These are phyloP conservation scores for Podosphaera xanthii DNA, from an alignment of 2,329 filamentous ascomycete species.

Conservation along the genomic window DNA sequence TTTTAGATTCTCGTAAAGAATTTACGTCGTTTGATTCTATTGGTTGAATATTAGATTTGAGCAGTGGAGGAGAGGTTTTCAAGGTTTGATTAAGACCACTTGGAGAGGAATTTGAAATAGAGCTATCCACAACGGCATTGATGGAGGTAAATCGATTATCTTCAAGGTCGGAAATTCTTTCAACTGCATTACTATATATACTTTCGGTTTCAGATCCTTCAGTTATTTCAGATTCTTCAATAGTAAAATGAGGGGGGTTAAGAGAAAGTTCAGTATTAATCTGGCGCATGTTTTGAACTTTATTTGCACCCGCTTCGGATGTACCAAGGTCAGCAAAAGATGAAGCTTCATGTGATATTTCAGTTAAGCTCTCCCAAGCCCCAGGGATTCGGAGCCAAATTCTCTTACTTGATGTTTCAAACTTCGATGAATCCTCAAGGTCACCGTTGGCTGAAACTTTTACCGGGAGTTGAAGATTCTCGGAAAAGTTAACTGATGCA, in stretches of 20 bases:
- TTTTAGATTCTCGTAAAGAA: too few relatives aligned
- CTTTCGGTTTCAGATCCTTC: constrained; percentile 28
- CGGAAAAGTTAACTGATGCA: neutral
- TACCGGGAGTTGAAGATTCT: neutral
- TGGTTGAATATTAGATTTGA: too few relatives aligned
- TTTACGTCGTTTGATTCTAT: too few relatives aligned
- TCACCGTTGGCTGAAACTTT: too few relatives aligned
- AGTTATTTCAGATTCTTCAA: constrained; percentile 11
- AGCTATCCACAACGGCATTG: constrained; percentile 45
- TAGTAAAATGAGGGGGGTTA: constrained; percentile 17
- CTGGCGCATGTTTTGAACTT: constrained; percentile 2
- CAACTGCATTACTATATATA: constrained; percentile 56
- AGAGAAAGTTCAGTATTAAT: constrained; percentile 5
- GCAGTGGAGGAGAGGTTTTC: too few relatives aligned
- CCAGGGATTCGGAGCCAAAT: constrained; percentile 25
- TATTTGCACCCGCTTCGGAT: constrained; percentile 6
- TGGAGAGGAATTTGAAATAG: constrained; percentile 13
- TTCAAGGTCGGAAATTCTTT: constrained; percentile 43
- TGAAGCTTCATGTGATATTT: constrained; percentile 24
- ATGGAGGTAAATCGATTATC: constrained; percentile 48
- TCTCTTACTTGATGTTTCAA: constrained; percentile 6
- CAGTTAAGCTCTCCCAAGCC: constrained; percentile 33
- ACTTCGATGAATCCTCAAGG: too few relatives aligned
- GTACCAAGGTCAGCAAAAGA: constrained; percentile 9
- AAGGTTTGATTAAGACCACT: too few relatives aligned